Evolutionary conservation across 2,329 filamentous ascomycete species (phyloP).

Genomic region (Xylaria sp.): DNA sequence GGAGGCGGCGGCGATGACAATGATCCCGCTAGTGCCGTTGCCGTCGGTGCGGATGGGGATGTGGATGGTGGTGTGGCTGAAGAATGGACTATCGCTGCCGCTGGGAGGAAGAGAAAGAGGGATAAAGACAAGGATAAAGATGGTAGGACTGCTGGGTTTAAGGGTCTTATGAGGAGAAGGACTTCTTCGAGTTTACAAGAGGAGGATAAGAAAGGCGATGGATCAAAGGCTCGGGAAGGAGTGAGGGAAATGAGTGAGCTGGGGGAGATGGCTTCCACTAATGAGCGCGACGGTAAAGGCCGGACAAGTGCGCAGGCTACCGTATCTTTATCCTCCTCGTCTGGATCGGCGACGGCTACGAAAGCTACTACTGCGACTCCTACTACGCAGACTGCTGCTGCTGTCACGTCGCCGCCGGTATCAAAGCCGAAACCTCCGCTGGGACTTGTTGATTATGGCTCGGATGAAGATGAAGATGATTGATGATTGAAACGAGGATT

Average conservation of each 20-base stretch:
- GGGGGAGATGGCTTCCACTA: slow-evolving; percentile 1
- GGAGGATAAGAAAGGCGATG: slow-evolving; percentile 34
- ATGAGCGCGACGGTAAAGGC: slow-evolving; percentile 15
- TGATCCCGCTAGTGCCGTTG: slow-evolving; percentile 18
- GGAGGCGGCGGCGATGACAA: slow-evolving; percentile 10
- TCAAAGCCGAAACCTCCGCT: slow-evolving; percentile 36
- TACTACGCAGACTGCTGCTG: not conserved
- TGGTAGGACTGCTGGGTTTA: no score
- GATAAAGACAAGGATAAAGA: slow-evolving; percentile 43
- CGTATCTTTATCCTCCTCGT: not conserved
- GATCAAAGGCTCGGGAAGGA: slow-evolving; percentile 16
- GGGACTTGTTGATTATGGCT: slow-evolving; percentile 62
- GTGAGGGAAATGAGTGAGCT: slow-evolving; percentile 17
- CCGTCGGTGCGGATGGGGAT: slow-evolving; percentile 1
- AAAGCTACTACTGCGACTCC: slow-evolving; percentile 4
- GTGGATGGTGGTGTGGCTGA: slow-evolving; percentile 29
- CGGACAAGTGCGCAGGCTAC: not conserved
- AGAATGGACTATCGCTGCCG: slow-evolving; percentile 47
- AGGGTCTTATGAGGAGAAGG: slow-evolving; percentile 45
- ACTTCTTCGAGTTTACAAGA: slow-evolving; percentile 42
- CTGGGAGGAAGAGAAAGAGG: slow-evolving; percentile 47
- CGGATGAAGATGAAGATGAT: slow-evolving; percentile 59
- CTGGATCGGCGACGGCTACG: not conserved
- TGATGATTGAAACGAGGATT: no score
- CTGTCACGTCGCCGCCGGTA: slow-evolving; percentile 31